These are phyloP conservation scores for Talaromyces funiculosus DNA, from an alignment of 2,329 filamentous ascomycete genomes.

Conservation along the genomic window DNA sequence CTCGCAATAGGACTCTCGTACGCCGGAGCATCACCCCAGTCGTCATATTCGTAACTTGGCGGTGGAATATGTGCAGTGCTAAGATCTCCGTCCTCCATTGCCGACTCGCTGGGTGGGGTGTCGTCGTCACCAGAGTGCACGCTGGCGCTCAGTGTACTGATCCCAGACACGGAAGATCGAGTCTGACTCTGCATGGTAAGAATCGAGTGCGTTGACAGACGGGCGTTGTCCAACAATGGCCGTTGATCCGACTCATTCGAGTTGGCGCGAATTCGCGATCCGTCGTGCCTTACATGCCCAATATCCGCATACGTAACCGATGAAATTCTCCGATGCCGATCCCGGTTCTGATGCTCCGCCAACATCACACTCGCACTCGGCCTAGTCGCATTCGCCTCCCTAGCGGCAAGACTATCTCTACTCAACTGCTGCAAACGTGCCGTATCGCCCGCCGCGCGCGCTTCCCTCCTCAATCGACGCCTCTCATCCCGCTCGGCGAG, in stretches of 20 bases:
- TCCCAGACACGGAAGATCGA: conserved; percentile 8
- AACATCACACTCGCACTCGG: conserved; percentile 33
- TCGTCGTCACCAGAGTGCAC: conserved; percentile 7
- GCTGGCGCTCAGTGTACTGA: conserved; percentile 9
- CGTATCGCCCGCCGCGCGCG: conserved; percentile 64
- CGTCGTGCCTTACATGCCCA: conserved; percentile 46
- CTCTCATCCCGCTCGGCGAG: conserved; percentile 71
- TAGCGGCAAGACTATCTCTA: conserved; percentile 50
- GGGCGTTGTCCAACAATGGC: conserved; percentile 37
- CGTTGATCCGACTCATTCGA: conserved; percentile 44
- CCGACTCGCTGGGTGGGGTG: background rate
- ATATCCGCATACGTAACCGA: conserved; percentile 45
- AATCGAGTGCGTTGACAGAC: conserved; percentile 24
- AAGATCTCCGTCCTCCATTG: conserved; percentile 13
- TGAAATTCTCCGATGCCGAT: conserved; percentile 42
- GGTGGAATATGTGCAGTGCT: conserved; percentile 18
- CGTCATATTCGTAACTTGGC: conserved; percentile 21
- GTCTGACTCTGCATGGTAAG: conserved; percentile 10
- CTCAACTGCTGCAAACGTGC: conserved; percentile 61
- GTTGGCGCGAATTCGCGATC: conserved; percentile 42
- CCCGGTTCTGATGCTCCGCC: conserved; percentile 40
- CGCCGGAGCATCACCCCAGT: conserved; percentile 26
- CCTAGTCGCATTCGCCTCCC: conserved; percentile 33
- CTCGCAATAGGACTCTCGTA: conserved; percentile 18
- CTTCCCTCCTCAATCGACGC: conserved; percentile 64